Evolutionary conservation across 1,284 basidiomycete genomes (phyloP), one percentile per base, ranked within the genome.

Genomic region (Chalciporus piperatoides): DNA sequence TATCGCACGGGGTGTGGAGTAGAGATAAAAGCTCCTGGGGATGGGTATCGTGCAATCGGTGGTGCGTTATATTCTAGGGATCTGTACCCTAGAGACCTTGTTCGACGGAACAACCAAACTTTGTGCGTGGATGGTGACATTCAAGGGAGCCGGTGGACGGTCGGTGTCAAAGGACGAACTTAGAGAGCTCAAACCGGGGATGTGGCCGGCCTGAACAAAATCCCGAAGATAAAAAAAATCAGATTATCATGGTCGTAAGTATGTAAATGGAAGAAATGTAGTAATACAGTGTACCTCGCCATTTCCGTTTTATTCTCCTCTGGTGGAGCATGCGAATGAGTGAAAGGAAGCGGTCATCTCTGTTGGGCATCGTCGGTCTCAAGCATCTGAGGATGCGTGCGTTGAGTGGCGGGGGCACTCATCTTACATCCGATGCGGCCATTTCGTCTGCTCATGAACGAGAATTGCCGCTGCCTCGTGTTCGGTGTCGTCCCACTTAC

Each of bases 21-120:
- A 14, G 36, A 54, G 54, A 55, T 47, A 44, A 39, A 8, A 42
- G 25, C 17, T 47, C 32, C 10, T 42, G 23, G 44, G 38, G 25
- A 6, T 21, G 1, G 35, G 39, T 12, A 19, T n/a, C 6, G 7
- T 39, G 28, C 27, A 17, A 41, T 53, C n/a, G 28, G 25, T 21
- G 41, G 30, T 10, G 21, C n/a, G 15, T 41, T 17, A 12, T 40
- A 33, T 25, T 25, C 4, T 23, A 23, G 25, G 10, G 28, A 8
- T 19, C 6, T 12, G 9, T 14, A 7, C n/a, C 36, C 12, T 43
- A 28, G 45, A 35, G 38, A 53, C 36, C 12, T 36, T 43, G 39
- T 41, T n/a, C 21, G 15, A 21, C 19, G 4, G 14, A 24, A 25
- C 28, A 30, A 19, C 8, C 25, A 4, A 11, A 21, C 41, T 42